Conservation (phyloP, 2,329 filamentous ascomycete species). For the Ophiostoma australiae region DNA sequence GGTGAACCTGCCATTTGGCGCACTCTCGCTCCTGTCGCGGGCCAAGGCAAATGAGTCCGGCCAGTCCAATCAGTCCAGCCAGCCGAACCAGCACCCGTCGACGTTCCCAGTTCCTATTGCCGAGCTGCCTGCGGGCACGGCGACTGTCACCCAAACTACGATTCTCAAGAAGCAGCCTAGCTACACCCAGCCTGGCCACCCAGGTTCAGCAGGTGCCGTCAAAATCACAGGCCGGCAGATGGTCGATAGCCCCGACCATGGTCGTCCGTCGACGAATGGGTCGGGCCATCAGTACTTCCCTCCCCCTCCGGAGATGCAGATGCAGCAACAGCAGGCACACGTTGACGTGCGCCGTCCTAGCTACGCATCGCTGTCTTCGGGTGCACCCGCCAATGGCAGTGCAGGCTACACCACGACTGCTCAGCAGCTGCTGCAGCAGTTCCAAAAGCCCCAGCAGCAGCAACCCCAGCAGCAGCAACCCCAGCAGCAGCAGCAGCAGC, state of each 20-base stretch:
- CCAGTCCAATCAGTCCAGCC: not conserved
- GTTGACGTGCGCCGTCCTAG: slow-evolving; percentile 19
- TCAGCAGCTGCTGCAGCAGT: slow-evolving; percentile 1
- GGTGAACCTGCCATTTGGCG: slow-evolving; percentile 38
- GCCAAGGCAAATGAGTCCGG: slow-evolving; percentile 28
- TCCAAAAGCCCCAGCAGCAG: slow-evolving; percentile 1
- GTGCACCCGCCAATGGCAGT: not conserved
- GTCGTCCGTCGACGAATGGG: slow-evolving; percentile 17
- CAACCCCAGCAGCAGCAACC: not conserved
- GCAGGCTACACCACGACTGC: not conserved
- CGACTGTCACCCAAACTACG: not conserved
- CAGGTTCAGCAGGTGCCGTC: not conserved
- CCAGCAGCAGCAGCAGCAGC: slow-evolving; percentile 10
- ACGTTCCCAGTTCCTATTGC: slow-evolving; percentile 16
- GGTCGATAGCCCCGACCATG: slow-evolving; percentile 18
- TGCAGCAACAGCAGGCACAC: slow-evolving; percentile 3
- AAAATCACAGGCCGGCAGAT: slow-evolving; percentile 1
- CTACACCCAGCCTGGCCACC: slow-evolving; percentile 6
- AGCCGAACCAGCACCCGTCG: slow-evolving; percentile 11
- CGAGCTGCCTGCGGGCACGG: slow-evolving; percentile 20
- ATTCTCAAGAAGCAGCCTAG: slow-evolving; percentile 16
- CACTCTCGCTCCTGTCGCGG: slow-evolving; percentile 39
- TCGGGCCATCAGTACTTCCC: slow-evolving; percentile 10
- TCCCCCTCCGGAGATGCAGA: slow-evolving; percentile 1
- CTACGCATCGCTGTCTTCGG: slow-evolving; percentile 19